These are phyloP conservation scores for Argentina anserina DNA, from an alignment of 306 rosid species.

Conservation along the genomic window DNA sequence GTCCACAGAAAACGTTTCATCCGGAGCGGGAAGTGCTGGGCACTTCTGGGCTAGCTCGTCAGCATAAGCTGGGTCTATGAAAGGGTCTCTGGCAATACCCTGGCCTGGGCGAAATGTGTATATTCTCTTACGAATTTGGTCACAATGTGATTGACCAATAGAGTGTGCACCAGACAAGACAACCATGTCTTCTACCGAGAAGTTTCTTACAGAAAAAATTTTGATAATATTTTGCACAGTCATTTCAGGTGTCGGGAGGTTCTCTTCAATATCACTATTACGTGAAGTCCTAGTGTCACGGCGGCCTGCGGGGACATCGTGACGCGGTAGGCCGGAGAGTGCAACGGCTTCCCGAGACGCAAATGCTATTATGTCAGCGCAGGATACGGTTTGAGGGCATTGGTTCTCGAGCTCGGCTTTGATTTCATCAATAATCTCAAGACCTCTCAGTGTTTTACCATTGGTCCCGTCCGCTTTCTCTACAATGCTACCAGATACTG, in stretches of 20 bases:
- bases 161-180: slow-evolving; percentile 61
- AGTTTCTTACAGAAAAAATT: slow-evolving; percentile 33
- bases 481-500: slow-evolving; percentile 26
- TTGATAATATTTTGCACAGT: slow-evolving; percentile 2
- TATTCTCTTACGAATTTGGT: slow-evolving; percentile 25
- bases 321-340: slow-evolving; percentile 26
- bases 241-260: slow-evolving; percentile 40
- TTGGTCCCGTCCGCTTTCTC: slow-evolving; percentile 49
- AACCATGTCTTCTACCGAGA: slow-evolving; percentile 47
- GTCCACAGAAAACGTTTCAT: not conserved
- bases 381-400: slow-evolving; percentile 61
- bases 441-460: slow-evolving; percentile 37
- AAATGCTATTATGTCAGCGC: slow-evolving; percentile 54
- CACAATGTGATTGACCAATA: slow-evolving; percentile 48
- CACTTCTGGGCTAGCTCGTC: slow-evolving; percentile 27
- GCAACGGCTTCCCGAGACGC: slow-evolving; percentile 34
- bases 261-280: slow-evolving; percentile 15
- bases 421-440: slow-evolving; percentile 49
- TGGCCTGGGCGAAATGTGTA: slow-evolving; percentile 14
- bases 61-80: not conserved
- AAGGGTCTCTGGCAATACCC: slow-evolving; percentile 27
- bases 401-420: slow-evolving; percentile 42
- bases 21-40: not conserved
- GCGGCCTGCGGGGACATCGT: slow-evolving; percentile 36
- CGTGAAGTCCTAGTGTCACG: slow-evolving; percentile 43